Base-by-base conservation (phyloP, 2,329 filamentous ascomycete species). In the Alternaria metachromatica region DNA sequence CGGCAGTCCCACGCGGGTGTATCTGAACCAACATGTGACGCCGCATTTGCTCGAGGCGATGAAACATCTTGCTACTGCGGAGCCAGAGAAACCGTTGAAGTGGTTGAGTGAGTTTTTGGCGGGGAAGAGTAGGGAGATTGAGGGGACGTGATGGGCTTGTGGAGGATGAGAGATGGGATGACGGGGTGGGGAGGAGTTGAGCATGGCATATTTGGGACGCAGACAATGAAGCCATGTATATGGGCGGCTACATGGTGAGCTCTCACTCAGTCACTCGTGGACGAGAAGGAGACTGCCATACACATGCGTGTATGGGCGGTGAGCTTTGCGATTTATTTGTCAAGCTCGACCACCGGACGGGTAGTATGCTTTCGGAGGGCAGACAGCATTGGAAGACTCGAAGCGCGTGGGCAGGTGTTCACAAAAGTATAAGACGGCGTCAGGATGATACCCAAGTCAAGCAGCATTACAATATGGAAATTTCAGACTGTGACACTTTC, bases 31-130 rank as follows among this genome's bases (percentile, higher is more conserved):
- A 69, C 76, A 84, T 67, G 78, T 85, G 33, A 86, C 84, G 46
- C 84, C 84, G 58, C 80, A 85, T 73, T 67, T 85, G 71, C 73
- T 86, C 45, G 84, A 86, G 71, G 84, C 81, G 6, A 85, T 85
- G 83, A 86, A 85, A 76, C 81, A 83, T 72, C 64, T 85, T 50
- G 84, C 81, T 18, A 80, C 81, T n/a, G 74, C 81, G 55, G 83
- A 85, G 80, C 84, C 84, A 1, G 83, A 85, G 66, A 85, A 85
- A 72, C 84, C 84, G 60, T 66, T 86, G 60, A 79, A 82, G 67
- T 85, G 81, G 78, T 70, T 86, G 59, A 79, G 81, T 18, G 82
- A 85, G 55, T 86, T 82, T 71, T 68, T 86, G 66, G 80, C 78
- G 58, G 74, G 81, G 66, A 81, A 82, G 71, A 85, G 84, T 72